These are phyloP conservation scores for Ophiostoma montium DNA, from an alignment of 2,329 filamentous ascomycete species.

Conservation along the genomic window DNA sequence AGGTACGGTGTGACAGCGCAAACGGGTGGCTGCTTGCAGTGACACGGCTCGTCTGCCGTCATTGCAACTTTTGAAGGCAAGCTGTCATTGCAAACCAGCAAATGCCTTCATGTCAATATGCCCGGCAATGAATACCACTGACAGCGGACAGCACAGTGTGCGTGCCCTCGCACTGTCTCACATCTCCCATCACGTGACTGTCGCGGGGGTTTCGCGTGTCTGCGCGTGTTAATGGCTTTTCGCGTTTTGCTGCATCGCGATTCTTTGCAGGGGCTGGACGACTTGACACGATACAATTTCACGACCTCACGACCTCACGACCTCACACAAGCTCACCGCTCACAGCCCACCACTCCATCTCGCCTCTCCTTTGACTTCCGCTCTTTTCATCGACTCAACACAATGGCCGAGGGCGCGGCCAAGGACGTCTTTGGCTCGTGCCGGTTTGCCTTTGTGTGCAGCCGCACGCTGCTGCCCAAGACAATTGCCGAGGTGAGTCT, in stretches of 20 bases:
- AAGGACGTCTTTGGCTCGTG: slow-evolving; percentile 28
- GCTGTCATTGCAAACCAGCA: too few species aligned
- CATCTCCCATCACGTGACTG: slow-evolving; percentile 12
- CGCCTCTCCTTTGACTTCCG: background rate
- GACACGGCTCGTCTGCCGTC: too few species aligned
- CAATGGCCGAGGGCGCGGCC: slow-evolving; percentile 19
- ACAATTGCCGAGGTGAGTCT: slow-evolving; percentile 26
- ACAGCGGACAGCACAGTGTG: too few species aligned
- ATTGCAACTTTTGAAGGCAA: too few species aligned
- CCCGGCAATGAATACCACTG: too few species aligned
- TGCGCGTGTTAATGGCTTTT: slow-evolving; percentile 1
- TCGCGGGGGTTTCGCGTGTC: slow-evolving; percentile 13
- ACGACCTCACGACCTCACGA: background rate
- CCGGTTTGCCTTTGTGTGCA: slow-evolving; percentile 31
- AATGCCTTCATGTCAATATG: background rate
- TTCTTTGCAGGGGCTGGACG: background rate
- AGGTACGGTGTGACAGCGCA: too few species aligned
- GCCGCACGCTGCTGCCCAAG: slow-evolving; percentile 25
- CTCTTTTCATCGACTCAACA: background rate
- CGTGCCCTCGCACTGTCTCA: too few species aligned
- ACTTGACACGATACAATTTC: too few species aligned
- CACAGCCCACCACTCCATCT: background rate
- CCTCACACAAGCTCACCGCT: background rate
- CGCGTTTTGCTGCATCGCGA: slow-evolving; percentile 8
- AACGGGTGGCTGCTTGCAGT: too few species aligned